A percentile compares a stretch with the other conserved stretches of the same genome.
Conservation (phyloP, 176 grass and related monocot genomes). For the Oryza glumipatula region DNA sequence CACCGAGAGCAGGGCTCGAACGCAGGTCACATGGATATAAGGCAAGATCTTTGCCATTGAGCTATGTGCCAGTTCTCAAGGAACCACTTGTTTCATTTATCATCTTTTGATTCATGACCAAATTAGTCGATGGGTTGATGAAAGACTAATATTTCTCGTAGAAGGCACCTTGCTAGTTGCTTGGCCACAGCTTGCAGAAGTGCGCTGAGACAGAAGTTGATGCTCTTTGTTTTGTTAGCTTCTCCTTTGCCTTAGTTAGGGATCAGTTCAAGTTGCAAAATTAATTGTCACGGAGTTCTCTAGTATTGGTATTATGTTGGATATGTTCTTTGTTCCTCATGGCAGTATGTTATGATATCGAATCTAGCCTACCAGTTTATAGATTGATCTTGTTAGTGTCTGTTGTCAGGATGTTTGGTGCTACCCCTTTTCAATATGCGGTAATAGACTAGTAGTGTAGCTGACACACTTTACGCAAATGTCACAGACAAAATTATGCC, state of each 20-base stretch:
- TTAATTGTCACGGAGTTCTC: not conserved
- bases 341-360: not conserved
- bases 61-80: no score
- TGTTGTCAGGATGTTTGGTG: not conserved
- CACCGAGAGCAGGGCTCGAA: no score
- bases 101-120: not conserved
- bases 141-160: not conserved
- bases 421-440: not conserved
- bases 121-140: not conserved
- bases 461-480: not conserved
- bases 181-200: not conserved
- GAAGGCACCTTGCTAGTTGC: not conserved
- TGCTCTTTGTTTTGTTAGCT: not conserved
- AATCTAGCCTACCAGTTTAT: not conserved
- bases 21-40: no score
- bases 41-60: no score
- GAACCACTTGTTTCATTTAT: no score
- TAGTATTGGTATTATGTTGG: not conserved
- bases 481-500: no score
- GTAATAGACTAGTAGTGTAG: no score
- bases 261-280: not conserved
- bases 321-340: not conserved
- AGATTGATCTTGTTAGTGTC: not conserved
- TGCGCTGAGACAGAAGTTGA: not conserved
- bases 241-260: not conserved